Evolutionary conservation across 1,284 basidiomycete species (phyloP), one percentile per base, ranked within the genome.

Genomic region (Sporisorium exsertum): DNA sequence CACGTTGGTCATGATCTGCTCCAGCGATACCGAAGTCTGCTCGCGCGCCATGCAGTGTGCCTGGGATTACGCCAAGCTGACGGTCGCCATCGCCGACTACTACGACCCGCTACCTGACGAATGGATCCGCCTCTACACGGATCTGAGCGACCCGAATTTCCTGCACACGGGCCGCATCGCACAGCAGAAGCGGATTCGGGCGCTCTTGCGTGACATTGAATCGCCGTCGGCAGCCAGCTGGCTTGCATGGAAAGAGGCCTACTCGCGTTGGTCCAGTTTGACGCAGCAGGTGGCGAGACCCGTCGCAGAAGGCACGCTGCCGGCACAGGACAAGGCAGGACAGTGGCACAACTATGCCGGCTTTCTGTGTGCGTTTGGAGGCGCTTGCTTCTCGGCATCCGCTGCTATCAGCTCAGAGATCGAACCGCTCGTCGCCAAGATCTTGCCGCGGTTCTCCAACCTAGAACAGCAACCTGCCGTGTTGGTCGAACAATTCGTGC

Each of bases 321-420:
- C 70, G 4, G 75, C 72, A 10, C 79, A 81, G 57, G 79, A 81
- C 35, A 81, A 78, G 62, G 81, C 81, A 3, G 80, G 79, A 1
- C 80, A 94, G 77, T 97, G 94, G 94, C 92, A 94, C 81, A 94
- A 96, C 84, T 87, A 94, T 24, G 92, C 93, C 0, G 87, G 94
- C 29, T 93, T 93, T 85, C 87, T 96, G 46, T 90, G 92, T 18
- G 90, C 93, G 1, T 89, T 92, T 27, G 91, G 92, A 42, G 91
- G 91, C 2, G 88, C 90, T 6, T 93, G 91, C 72, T 72, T 74
- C 35, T 63, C 61, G 22, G 58, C 64, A 15, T 70, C 64, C 20
- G 51, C 24, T 20, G 20, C 18, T 35, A 61, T 77, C 52, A 65
- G 45, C 18, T 58, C 49, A 2, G 54, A 64, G 35, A 61, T 64